Percentiles rank a stretch among this genome's conserved stretches.
Conservation (phyloP, 2,329 filamentous ascomycete genomes). For the Botrytis deweyae region DNA sequence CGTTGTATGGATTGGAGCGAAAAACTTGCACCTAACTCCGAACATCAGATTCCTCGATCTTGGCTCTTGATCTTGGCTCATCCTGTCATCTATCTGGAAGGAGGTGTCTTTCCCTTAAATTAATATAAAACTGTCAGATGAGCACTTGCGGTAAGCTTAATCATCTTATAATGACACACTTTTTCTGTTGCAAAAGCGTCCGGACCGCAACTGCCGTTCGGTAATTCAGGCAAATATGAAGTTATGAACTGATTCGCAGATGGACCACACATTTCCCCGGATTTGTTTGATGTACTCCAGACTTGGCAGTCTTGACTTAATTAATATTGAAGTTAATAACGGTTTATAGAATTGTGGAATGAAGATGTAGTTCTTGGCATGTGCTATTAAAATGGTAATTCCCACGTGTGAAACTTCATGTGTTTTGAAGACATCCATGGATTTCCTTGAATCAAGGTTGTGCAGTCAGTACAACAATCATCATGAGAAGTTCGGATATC, state of each 20-base stretch:
- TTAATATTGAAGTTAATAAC: not conserved
- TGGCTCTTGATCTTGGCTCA: not conserved
- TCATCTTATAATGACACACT: not conserved
- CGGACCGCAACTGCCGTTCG: conserved; percentile 15
- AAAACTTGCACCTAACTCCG: not conserved
- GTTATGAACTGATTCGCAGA: not conserved
- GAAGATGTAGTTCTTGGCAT: not conserved
- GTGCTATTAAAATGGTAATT: not conserved
- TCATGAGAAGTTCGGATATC: not conserved
- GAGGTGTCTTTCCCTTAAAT: not conserved
- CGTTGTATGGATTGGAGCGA: not conserved
- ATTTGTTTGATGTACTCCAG: not conserved
- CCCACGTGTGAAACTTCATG: not conserved
- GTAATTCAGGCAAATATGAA: conserved; percentile 19
- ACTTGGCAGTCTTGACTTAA: not conserved
- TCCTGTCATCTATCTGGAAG: not conserved
- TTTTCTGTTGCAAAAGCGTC: not conserved
- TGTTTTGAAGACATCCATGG: not conserved
- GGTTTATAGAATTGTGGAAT: not conserved
- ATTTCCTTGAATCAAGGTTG: not conserved
- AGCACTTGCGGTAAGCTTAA: not conserved
- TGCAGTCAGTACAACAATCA: not conserved
- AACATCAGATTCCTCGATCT: not conserved
- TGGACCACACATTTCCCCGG: conserved; percentile 1
- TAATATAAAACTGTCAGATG: not conserved